phyloP scores from a whole-genome alignment of 2,329 filamentous ascomycete genomes.

The Monosporascus sp. region DNA sequence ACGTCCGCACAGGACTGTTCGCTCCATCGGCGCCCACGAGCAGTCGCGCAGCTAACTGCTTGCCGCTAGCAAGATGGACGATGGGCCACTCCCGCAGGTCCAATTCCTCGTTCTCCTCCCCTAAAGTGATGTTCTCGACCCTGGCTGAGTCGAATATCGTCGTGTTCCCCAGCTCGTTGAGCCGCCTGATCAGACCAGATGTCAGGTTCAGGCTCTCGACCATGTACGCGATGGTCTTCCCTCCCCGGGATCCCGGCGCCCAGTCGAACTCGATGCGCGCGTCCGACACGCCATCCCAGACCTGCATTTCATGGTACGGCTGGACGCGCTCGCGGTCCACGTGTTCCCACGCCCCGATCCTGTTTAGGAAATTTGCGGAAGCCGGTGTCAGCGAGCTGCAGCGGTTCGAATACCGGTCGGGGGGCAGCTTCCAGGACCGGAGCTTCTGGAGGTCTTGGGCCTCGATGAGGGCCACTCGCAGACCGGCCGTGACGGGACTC shows the following conservation, averaged over 20 bases:
- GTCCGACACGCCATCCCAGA: conserved; percentile 91
- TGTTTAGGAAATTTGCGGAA: conserved; percentile 75
- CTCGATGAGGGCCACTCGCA: conserved; percentile 86
- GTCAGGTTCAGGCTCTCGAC: conserved; percentile 90
- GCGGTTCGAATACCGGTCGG: conserved; percentile 78
- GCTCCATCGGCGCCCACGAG: conserved; percentile 91
- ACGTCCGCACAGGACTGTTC: conserved; percentile 86
- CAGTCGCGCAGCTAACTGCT: conserved; percentile 69
- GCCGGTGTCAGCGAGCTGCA: conserved; percentile 91
- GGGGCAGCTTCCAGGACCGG: conserved; percentile 59
- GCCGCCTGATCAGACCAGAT: conserved; percentile 65
- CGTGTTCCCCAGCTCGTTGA: conserved; percentile 64
- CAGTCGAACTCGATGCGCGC: conserved; percentile 87
- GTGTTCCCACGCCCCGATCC: conserved; percentile 81
- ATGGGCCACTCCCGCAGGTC: conserved; percentile 87
- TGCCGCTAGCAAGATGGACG: conserved; percentile 64
- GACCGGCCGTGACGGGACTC: conserved; percentile 65
- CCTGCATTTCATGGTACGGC: conserved; percentile 92
- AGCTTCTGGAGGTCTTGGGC: conserved; percentile 74
- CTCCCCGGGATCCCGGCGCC: conserved; percentile 40
- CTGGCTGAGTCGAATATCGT: conserved; percentile 70
- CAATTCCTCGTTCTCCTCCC: conserved; percentile 59
- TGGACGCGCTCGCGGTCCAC: conserved; percentile 70
- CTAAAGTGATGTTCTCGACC: conserved; percentile 75
- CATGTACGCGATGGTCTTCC: conserved; percentile 85